These are phyloP conservation scores for Ziziphus jujuba DNA, from an alignment of 306 rosid genomes.

Conservation along the genomic window DNA sequence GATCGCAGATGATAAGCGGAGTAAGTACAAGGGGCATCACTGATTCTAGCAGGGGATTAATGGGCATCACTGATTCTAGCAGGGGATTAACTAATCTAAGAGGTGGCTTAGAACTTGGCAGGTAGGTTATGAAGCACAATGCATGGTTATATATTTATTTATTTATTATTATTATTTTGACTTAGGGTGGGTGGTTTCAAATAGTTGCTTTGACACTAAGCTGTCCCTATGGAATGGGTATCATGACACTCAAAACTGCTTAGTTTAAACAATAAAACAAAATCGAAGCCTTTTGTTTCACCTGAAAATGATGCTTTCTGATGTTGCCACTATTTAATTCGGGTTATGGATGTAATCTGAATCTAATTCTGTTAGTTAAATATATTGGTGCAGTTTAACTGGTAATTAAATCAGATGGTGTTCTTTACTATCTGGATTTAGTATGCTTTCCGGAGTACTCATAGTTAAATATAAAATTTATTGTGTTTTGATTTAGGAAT, in stretches of 20 bases:
- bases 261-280: not conserved
- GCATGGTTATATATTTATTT: too few species aligned
- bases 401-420: not conserved
- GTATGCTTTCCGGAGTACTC: not conserved
- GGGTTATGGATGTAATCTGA: not conserved
- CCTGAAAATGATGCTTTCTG: not conserved
- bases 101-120: slow-evolving; percentile 77
- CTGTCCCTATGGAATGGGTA: too few species aligned
- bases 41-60: slow-evolving; percentile 58
- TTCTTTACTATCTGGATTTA: not conserved
- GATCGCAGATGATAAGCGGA: slow-evolving; percentile 62
- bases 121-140: slow-evolving; percentile 49
- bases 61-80: slow-evolving; percentile 50
- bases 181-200: too few species aligned
- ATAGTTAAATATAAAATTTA: not conserved
- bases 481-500: not conserved
- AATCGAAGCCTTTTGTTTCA: not conserved
- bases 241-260: not conserved
- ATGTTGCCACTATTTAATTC: not conserved
- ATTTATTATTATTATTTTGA: not conserved
- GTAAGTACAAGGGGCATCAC: slow-evolving; percentile 52
- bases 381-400: not conserved
- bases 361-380: not conserved
- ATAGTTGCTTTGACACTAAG: not conserved
- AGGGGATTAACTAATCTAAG: slow-evolving; percentile 61